Conservation (phyloP, 23 red algal species). For the Gracilaria domingensis region DNA sequence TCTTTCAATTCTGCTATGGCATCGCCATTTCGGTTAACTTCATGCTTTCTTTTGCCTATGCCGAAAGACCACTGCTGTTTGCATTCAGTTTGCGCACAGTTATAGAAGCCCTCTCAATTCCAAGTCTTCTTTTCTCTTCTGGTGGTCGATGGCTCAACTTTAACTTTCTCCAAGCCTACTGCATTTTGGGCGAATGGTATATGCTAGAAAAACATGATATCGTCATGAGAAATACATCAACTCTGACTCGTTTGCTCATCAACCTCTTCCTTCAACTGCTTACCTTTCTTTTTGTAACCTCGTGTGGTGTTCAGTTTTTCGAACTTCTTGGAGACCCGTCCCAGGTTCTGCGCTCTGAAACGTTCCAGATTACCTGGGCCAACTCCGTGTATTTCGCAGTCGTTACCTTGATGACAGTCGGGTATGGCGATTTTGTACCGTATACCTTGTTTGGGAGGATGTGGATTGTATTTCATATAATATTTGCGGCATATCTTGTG, state of each 20-base stretch:
- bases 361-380: constrained; percentile 80
- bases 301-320: constrained; percentile 84
- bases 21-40: constrained; percentile 66
- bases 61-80: constrained; percentile 70
- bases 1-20: constrained; percentile 74
- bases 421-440: constrained; percentile 96
- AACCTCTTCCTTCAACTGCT: constrained; percentile 74
- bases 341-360: constrained; percentile 74
- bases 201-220: constrained; percentile 73
- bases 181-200: constrained; percentile 64
- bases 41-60: constrained; percentile 59
- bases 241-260: constrained; percentile 63
- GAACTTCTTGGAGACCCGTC: constrained; percentile 86
- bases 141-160: constrained; percentile 81
- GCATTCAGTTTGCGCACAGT: constrained; percentile 80
- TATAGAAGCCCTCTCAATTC: constrained; percentile 76
- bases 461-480: constrained; percentile 85
- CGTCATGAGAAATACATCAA: constrained; percentile 60
- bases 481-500: constrained; percentile 84
- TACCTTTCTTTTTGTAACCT: constrained; percentile 82
- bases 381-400: constrained; percentile 97
- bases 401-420: constrained; percentile 93
- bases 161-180: constrained; percentile 89
- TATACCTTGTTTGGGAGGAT: constrained; percentile 82
- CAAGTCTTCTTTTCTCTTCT: constrained; percentile 71